Evolutionary conservation across 305 asterid species (phyloP), one percentile per base, ranked within the genome.

Genomic region (Caryopteris hybrid): DNA sequence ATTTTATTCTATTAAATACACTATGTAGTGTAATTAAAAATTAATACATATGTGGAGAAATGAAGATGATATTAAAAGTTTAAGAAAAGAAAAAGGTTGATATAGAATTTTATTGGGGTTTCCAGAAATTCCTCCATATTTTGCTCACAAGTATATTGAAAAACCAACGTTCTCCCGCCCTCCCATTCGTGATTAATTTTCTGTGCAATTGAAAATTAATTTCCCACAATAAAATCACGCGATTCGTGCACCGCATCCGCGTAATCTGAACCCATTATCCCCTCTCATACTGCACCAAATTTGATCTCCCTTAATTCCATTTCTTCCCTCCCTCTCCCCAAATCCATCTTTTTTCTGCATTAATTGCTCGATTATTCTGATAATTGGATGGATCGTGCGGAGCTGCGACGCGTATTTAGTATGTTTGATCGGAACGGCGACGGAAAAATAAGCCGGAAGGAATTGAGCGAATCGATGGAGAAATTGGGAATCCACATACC

Each of bases 351-450:
- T 39, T 0, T 3, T 12, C 21, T 31, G n/a, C n/a, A n/a, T n/a
- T n/a, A n/a, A n/a, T n/a, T n/a, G n/a, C n/a, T n/a, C n/a, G n/a
- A n/a, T 27, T 23, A n/a, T 29, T n/a, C 13, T 55, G 61, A 27
- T 23, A 31, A 55, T 8, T 33, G 10, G 17, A 80, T 85, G 91
- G 89, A 85, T 71, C 76, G 74, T 22, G 70, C 79, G 67, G 91
- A 85, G 81, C 78, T 83, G 27, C 76, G 74, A 42, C 79, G 89
- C 56, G 81, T 86, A 27, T 86, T 86, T 72, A 63, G 78, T 23
- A 79, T 83, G 87, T 83, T 86, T 69, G 91, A 86, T 69, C 80
- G 80, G 11, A 79, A 83, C 10, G 85, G 85, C 5, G 89, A 86
- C 45, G 91, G 91, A 0, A 83, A 74, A 3, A 86, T 86, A 0